Evolutionary conservation across 139 green algal genomes (phyloP), one percentile per base, ranked within the genome.

Genomic region (Gonium pectorale): DNA sequence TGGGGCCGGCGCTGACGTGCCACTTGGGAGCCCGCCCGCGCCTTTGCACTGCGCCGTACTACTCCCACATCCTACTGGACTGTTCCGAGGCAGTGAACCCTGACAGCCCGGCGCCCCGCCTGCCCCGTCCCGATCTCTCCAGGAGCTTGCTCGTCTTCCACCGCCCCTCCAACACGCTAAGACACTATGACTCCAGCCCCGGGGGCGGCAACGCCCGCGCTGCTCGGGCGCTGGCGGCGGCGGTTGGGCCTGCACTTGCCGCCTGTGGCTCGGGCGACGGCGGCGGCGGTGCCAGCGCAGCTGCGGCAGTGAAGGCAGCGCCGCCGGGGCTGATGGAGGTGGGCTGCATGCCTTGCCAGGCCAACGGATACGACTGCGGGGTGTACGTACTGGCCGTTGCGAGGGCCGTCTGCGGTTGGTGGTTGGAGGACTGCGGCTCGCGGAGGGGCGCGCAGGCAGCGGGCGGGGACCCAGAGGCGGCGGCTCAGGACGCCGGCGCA

Each of bases 291-390:
- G 1, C 41, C 29, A 27, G 8, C 43, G 35, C 41, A 24, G 67
- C 67, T 3, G 66, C 37, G 21, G 66, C 37, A 51, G 37, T 51
- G 13, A 44, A 13, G 27, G 27, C n/a, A 37, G 44, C 31, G 49
- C 11, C 24, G 26, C 70, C 63, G 2, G 46, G 35, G 13, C 68
- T 80, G 31, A 80, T 90, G n/a, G 59, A 74, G n/a, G 66, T 81
- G 8, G 31, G 21, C 22, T 31, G 3, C 31, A 86, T 75, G 26
- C 92, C 92, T 15, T 69, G 90, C 60, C 94, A 97, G 73, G 43
- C 49, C 1, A 97, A 97, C 71, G 63, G 81, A 19, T 87, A 94
- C 54, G 94, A 97, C 71, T 97, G 94, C 71, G 94, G 94, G 0
- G 27, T 94, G 71, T 93, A 94, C 56, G 70, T 96, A 27, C 52